phyloP scores from a whole-genome alignment of 1,139 yeast species.

The Hemisphaericaspora subhashii region DNA sequence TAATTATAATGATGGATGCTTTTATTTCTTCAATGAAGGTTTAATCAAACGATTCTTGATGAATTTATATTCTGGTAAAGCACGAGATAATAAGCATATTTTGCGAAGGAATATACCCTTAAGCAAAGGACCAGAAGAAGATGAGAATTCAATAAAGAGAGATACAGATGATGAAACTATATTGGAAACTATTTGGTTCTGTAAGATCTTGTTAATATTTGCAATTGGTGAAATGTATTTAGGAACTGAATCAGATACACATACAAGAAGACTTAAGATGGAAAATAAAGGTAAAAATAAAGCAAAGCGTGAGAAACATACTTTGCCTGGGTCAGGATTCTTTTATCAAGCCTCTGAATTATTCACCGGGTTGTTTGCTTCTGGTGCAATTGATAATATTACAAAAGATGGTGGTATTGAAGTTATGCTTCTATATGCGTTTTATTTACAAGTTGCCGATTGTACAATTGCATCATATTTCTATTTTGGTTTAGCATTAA shows the following conservation, averaged over 20 bases:
- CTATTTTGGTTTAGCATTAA: constrained; percentile 74
- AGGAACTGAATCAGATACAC: constrained; percentile 60
- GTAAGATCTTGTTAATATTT: constrained; percentile 71
- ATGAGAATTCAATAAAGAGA: constrained; percentile 44
- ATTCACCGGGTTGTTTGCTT: constrained; percentile 72
- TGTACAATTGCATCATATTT: constrained; percentile 81
- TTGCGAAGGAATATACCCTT: constrained; percentile 38
- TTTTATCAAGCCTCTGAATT: constrained; percentile 75
- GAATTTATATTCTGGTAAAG: constrained; percentile 54
- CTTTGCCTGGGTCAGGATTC: constrained; percentile 74
- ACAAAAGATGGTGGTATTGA: constrained; percentile 85
- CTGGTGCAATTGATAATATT: constrained; percentile 76
- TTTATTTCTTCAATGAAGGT: constrained; percentile 84
- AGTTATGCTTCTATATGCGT: constrained; percentile 72
- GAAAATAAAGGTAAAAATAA: constrained; percentile 38
- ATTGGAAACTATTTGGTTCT: constrained; percentile 77
- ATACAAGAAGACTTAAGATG: constrained; percentile 32
- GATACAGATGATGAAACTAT: constrained; percentile 57
- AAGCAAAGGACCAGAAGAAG: constrained; percentile 34
- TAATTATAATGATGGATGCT: constrained; percentile 80
- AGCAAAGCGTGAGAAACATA: constrained; percentile 25
- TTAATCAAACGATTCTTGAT: constrained; percentile 64
- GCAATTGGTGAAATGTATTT: constrained; percentile 86
- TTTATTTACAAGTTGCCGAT: constrained; percentile 81
- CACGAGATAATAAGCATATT: constrained; percentile 40